Base-by-base conservation (phyloP, 1,284 basidiomycete genomes). In the Sphaerobolus stellatus region DNA sequence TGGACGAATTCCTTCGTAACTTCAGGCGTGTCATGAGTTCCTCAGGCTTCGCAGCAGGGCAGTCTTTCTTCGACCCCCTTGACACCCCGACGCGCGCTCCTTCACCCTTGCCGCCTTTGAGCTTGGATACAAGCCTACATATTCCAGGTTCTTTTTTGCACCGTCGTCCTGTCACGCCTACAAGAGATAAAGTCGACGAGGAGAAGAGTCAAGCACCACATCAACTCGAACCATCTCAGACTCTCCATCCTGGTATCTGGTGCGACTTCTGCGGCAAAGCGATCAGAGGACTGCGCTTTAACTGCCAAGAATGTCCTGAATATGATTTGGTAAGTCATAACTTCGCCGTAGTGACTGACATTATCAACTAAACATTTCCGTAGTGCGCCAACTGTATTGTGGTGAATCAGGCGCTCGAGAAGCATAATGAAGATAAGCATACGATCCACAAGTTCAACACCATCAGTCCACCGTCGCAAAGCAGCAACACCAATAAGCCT, bases 1-100 rank as follows among this genome's bases (percentile, higher is more conserved):
- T 90, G 51, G 64, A 71, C 36, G 73, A 71, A n/a, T 89, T 92
- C 67, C 79, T 86, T 60, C 64, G 66, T 16, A 81, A 88, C 58
- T 69, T 90, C 27, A 77, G 83, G 51, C 63, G 65, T 14, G 72
- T 82, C 56, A 67, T 88, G 50, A 66, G 65, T 28, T 71, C 67
- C 51, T 74, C 76, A 1, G 79, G 38, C 34, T 48, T 86, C 52
- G 77, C 74, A 44, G 60, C 71, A 30, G 68, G 68, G 31, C 47
- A 40, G 18, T 54, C 45, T 18, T 48, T 48, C 22, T 22, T 47
- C 18, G 52, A 56, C 27, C 47, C 38, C 5, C 27, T 55, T 20
- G 48, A 43, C 41, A 50, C 46, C 8, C 30, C 47, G 16, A 38
- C 45, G 2, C 52, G 48, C 34, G 56, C 54, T 18, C 28, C 52